Base-by-base conservation (phyloP, 106 monocot species). In the Acanthochlamys bracteata region DNA sequence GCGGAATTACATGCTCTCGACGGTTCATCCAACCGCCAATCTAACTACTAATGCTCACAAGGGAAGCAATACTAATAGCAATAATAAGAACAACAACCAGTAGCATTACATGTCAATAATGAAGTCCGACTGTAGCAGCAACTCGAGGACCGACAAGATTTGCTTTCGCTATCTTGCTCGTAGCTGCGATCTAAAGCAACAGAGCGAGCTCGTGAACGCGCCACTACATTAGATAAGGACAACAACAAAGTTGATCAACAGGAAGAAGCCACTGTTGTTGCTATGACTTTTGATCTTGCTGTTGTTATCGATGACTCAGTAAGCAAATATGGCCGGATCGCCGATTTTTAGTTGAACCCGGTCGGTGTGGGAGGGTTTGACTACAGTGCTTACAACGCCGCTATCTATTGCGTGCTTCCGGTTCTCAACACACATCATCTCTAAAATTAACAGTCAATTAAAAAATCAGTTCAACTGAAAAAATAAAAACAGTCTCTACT, bases 141-240 rank as follows among this genome's bases (percentile, higher is more conserved):
- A 87, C 0, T 98, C 96, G 2, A 91, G 91, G 69, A 98, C 88
- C 0, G 91, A 91, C 57, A 91, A 88, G 62, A 88, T 88, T 0
- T 98, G 88, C 67, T 91, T 61, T 91, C 96, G 2, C 82, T 96
- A 17, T 91, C 91, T 12, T 69, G 88, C 24, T 83, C 91, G 1
- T 78, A 86, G 41, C 75, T 25, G 65, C 80, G 85, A 6, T 65
- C 80, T 22, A 91, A 88, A 68, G 91, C 80, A 0, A 74, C 79
- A 25, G 85, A 81, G 23, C 59, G 69, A 12, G 79, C 82, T 11
- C 65, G 85, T 24, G 90, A 84, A 51, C 70, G 84, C 64, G 57
- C 70, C 1, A 49, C 79, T 24, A 79, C 64, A n/a, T n/a, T n/a
- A 10, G 78, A 73, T 8, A 84, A 73, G 55, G 81, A 74, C 16